Conservation (phyloP, 129 eudicot species). For the Centella asiatica region DNA sequence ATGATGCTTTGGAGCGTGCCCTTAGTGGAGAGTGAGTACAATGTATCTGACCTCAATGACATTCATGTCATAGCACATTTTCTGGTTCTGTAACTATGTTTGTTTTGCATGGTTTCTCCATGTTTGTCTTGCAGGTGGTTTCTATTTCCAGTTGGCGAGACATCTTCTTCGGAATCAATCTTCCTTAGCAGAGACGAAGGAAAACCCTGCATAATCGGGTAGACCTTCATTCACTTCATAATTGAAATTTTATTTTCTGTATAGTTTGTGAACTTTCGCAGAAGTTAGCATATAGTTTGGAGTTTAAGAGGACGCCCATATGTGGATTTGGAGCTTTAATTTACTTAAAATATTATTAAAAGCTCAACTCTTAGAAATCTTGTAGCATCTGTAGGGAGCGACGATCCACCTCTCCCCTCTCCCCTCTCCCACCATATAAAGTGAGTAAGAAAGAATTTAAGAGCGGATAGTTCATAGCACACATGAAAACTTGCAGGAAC, state of each 20-base stretch:
- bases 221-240: slow-evolving; percentile 11
- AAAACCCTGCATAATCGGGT: slow-evolving; percentile 73
- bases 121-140: slow-evolving; percentile 57
- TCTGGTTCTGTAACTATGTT: slow-evolving; percentile 1
- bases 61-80: not conserved
- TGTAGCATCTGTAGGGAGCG: too few relatives aligned
- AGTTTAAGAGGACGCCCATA: too few relatives aligned
- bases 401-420: too few relatives aligned
- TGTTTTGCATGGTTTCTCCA: not conserved
- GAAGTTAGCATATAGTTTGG: too few relatives aligned
- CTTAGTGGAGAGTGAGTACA: slow-evolving; percentile 75
- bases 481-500: too few relatives aligned
- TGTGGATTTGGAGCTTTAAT: too few relatives aligned
- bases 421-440: too few relatives aligned
- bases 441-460: too few relatives aligned
- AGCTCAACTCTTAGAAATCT: too few relatives aligned
- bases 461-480: too few relatives aligned
- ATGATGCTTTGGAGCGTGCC: slow-evolving; percentile 93
- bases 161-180: slow-evolving; percentile 35
- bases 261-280: not conserved
- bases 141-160: slow-evolving; percentile 62
- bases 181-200: slow-evolving; percentile 68
- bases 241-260: not conserved
- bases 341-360: too few relatives aligned
- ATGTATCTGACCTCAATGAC: slow-evolving; percentile 6